Conservation (phyloP, 768 basidiomycete species). For the Russula lepida region DNA sequence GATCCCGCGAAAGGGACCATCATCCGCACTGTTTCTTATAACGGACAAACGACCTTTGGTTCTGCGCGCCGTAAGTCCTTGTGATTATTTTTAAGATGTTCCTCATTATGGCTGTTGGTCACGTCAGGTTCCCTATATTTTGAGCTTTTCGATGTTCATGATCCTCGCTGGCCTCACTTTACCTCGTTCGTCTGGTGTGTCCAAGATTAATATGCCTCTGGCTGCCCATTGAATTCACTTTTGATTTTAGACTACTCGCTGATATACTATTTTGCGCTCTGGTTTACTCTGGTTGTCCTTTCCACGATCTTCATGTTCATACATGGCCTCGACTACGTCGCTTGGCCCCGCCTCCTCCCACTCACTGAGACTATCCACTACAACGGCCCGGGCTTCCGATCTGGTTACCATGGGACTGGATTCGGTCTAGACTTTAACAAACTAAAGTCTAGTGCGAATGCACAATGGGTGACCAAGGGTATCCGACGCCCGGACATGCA, state of each 20-base stretch:
- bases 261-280: constrained; percentile 75
- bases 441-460: constrained; percentile 30
- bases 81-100: neutral
- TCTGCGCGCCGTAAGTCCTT: constrained; percentile 63
- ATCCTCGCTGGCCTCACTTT: constrained; percentile 78
- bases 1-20: constrained; percentile 71
- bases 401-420: constrained; percentile 70
- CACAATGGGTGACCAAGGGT: constrained; percentile 34
- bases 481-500: constrained; percentile 29
- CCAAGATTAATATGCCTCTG: neutral
- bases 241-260: constrained; percentile 67
- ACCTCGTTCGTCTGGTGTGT: constrained; percentile 79
- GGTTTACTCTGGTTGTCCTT: constrained; percentile 56
- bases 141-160: constrained; percentile 81
- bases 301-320: constrained; percentile 65
- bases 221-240: constrained; percentile 11
- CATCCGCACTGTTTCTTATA: constrained; percentile 61
- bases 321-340: constrained; percentile 92
- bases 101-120: neutral
- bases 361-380: constrained; percentile 77
- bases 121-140: constrained; percentile 70
- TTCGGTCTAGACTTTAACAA: constrained; percentile 33
- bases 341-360: constrained; percentile 85
- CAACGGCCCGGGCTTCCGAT: constrained; percentile 79
- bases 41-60: constrained; percentile 74